These are phyloP conservation scores for Exophiala spinifera DNA, from an alignment of 2,329 filamentous ascomycete genomes.

Conservation along the genomic window DNA sequence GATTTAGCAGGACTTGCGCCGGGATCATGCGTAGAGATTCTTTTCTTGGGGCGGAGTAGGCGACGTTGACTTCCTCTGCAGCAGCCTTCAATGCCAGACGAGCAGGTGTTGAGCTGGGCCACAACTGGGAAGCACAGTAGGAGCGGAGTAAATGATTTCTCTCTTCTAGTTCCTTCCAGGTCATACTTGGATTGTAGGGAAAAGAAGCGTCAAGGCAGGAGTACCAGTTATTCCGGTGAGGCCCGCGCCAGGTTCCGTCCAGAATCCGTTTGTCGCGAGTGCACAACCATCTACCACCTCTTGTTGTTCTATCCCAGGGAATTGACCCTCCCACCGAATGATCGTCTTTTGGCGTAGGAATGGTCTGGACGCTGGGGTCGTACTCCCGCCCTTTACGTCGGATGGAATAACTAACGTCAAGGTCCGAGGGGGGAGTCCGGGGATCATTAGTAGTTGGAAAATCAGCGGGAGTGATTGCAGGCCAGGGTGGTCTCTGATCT, in stretches of 20 bases:
- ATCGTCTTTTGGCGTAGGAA: neutral
- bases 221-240: too few species aligned
- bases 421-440: too few species aligned
- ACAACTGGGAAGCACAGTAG: slow-evolving; percentile 9
- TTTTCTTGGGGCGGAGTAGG: too few species aligned
- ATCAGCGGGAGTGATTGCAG: neutral
- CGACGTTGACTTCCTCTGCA: too few species aligned
- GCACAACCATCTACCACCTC: slow-evolving; percentile 21
- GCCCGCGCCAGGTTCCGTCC: slow-evolving; percentile 5
- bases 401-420: too few species aligned
- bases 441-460: neutral
- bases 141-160: slow-evolving; percentile 17
- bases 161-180: slow-evolving; percentile 11
- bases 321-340: slow-evolving; percentile 3
- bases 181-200: slow-evolving; percentile 23
- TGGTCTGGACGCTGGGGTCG: neutral
- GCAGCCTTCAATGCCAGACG: neutral
- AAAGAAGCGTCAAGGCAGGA: slow-evolving; percentile 8
- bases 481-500: slow-evolving; percentile 22
- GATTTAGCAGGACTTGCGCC: too few species aligned
- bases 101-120: neutral
- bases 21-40: too few species aligned
- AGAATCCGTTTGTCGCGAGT: slow-evolving; percentile 18
- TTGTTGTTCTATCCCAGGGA: slow-evolving; percentile 16
- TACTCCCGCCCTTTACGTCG: too few species aligned